Evolutionary conservation across 257 asterid genomes (phyloP).

Genomic region (Paraleonurus japonicus): DNA sequence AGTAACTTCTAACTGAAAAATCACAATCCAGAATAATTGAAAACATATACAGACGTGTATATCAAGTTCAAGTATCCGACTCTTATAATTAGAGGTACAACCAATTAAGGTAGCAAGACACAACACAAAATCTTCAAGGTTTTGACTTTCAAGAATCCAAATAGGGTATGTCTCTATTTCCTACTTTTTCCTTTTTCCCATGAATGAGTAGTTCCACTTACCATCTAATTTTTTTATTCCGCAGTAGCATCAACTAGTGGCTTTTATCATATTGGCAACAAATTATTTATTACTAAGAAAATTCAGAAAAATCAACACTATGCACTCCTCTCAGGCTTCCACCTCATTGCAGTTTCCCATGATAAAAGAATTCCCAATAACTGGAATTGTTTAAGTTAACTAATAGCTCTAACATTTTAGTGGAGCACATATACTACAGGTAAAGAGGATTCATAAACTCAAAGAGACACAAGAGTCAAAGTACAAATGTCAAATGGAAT

Average conservation of each 20-base stretch:
- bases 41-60: background rate
- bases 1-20: constrained; percentile 3
- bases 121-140: background rate
- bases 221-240: background rate
- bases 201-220: background rate
- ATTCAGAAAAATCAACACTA: background rate
- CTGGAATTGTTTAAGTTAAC: constrained; percentile 4
- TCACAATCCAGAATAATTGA: background rate
- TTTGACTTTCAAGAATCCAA: background rate
- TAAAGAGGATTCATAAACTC: background rate
- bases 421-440: constrained; percentile 5
- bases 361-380: constrained; percentile 3
- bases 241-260: background rate
- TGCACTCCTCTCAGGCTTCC: too few species aligned
- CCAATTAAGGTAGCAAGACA: constrained; percentile 4
- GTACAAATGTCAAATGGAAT: background rate
- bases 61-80: background rate
- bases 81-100: background rate
- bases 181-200: background rate
- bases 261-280: constrained; percentile 1
- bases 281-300: background rate
- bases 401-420: background rate
- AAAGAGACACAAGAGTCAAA: constrained; percentile 3
- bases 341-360: background rate
- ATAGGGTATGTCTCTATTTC: background rate